A percentile compares a stretch with the other conserved stretches of the same genome.
These are phyloP conservation scores for Cryphonectria carpinicola DNA, from an alignment of 2,329 filamentous ascomycete genomes.

Conservation along the genomic window DNA sequence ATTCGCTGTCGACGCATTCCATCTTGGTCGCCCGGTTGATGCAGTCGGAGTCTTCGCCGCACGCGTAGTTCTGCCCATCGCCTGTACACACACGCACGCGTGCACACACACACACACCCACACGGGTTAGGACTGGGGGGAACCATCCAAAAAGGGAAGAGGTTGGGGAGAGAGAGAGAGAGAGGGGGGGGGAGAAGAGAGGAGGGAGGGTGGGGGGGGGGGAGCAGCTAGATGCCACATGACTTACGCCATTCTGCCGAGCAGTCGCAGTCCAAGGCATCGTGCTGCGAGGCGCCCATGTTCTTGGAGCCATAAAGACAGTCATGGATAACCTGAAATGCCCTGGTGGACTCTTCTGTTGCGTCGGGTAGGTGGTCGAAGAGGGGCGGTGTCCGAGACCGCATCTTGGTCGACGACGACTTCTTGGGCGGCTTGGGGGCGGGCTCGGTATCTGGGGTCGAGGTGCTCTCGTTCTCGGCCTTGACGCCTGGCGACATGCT, in stretches of 20 bases:
- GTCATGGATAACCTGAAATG: conserved; percentile 80
- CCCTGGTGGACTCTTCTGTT: conserved; percentile 73
- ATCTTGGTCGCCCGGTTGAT: conserved; percentile 99
- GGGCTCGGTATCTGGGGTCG: conserved; percentile 55
- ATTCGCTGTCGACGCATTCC: conserved; percentile 83
- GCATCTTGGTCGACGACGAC: conserved; percentile 65
- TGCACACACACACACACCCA: not conserved
- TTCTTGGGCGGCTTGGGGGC: conserved; percentile 75
- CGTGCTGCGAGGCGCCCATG: conserved; percentile 89
- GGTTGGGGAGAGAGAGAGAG: conserved; percentile 19
- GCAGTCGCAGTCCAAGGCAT: conserved; percentile 92
- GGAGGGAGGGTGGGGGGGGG: conserved; percentile 23
- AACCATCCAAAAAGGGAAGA: not conserved
- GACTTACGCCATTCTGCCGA: conserved; percentile 90
- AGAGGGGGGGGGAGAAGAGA: conserved; percentile 25
- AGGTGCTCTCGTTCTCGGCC: conserved; percentile 51
- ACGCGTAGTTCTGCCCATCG: conserved; percentile 76
- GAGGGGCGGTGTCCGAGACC: conserved; percentile 64
- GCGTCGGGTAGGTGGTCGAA: conserved; percentile 78
- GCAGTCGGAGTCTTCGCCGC: conserved; percentile 94
- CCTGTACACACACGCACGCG: conserved; percentile 44
- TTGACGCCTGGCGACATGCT: conserved; percentile 53
- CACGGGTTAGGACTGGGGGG: not conserved
- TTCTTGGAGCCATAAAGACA: conserved; percentile 92
- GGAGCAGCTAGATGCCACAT: conserved; percentile 3